These are phyloP conservation scores for Rehmannia glutinosa DNA, from an alignment of 257 asterid species.

Conservation along the genomic window DNA sequence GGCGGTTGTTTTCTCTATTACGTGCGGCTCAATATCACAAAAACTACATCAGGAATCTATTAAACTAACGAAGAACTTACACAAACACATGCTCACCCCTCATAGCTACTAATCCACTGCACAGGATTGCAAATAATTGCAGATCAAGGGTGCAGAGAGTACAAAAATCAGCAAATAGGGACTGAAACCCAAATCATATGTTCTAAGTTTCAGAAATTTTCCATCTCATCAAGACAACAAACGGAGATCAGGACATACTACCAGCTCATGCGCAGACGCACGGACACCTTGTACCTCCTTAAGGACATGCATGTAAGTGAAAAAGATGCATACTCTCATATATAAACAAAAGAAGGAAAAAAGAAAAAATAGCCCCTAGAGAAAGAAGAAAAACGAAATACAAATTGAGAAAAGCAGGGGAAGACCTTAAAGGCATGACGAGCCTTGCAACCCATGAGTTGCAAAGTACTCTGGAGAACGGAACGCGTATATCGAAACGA, in stretches of 20 bases:
- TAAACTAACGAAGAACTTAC: not conserved
- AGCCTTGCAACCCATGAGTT: slow-evolving; percentile 98
- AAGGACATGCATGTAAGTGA: slow-evolving; percentile 15
- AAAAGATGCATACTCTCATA: slow-evolving; percentile 8
- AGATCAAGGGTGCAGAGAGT: not conserved
- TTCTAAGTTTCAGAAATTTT: not conserved
- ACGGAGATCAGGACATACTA: not conserved
- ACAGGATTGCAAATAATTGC: not conserved
- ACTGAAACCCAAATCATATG: not conserved
- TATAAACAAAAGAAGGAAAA: not conserved
- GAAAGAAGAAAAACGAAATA: not conserved
- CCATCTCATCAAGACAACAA: not conserved
- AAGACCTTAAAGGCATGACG: slow-evolving; percentile 95
- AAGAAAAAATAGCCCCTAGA: not conserved
- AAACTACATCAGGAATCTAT: not conserved
- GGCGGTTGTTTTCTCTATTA: not conserved
- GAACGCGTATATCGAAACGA: slow-evolving; percentile 95
- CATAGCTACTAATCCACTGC: not conserved
- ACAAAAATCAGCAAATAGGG: not conserved
- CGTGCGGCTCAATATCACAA: not conserved
- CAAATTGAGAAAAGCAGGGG: not conserved
- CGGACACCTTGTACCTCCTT: not conserved
- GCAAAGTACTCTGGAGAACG: slow-evolving; percentile 87
- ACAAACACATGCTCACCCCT: not conserved
- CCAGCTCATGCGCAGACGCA: not conserved